Evolutionary conservation across 2,329 filamentous ascomycete species (phyloP), one percentile per base, ranked within the genome.

Genomic region (Phyllosticta citribraziliensis): DNA sequence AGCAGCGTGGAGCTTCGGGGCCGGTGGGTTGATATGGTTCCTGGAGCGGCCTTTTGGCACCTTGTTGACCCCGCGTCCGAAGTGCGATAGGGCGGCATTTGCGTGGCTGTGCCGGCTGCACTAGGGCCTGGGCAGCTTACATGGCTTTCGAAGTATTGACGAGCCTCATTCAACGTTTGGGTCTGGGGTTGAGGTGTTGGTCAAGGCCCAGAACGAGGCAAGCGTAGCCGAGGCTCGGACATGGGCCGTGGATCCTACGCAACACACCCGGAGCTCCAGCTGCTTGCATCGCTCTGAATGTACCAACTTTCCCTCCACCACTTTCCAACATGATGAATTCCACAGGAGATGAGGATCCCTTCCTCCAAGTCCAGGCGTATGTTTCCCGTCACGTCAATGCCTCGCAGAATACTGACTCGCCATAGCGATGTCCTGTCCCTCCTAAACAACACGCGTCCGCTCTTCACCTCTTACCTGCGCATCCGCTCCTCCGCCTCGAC

Each of bases 401-500:
- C 47, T 35, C 50, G 14, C 50, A 22, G 10, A 22, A 10, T 33
- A 5, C 55, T 25, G 25, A 35, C 57, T 33, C 27, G 6, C 61
- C 14, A 40, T 62, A 96, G 91, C 76, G 94, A 99, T 77, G 90
- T 97, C 67, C 86, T 96, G 66, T 79, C 86, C 65, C 88, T 95
- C 64, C 86, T 99, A 65, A 83, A 88, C 66, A 85, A 84, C 14
- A 88, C 90, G 58, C 88, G 93, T 10, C 87, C 92, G 58, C 86
- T 97, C 62, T 97, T 97, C 80, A 87, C 89, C 65, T 97, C 92
- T 17, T 99, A 96, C 79, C 84, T 96, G 52, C 93, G 94, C 71
- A 99, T 99, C 77, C 90, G 91, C 70, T 94, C 91, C 54, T 87
- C 96, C 25, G 84, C 87, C 63, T 87, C 86, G 51, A 82, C 84